Evolutionary conservation across 805 yeast species (phyloP).

Genomic region (Saturnispora gosingensis): DNA sequence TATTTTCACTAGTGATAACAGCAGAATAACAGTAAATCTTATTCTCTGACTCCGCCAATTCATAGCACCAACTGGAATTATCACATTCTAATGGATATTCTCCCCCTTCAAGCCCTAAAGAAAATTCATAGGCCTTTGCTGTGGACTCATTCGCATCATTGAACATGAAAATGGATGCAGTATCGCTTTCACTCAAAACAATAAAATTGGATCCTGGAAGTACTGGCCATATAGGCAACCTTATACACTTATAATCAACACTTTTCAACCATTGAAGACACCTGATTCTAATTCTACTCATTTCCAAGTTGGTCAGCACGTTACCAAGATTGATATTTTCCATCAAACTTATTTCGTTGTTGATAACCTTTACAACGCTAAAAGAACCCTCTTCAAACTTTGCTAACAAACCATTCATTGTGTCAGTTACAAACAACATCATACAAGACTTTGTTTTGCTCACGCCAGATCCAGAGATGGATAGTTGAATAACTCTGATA

Average conservation of each 20-base stretch:
- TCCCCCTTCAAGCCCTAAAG: conserved; percentile 3
- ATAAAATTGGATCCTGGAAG: conserved; percentile 9
- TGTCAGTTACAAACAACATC: conserved; percentile 11
- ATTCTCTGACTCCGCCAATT: background rate
- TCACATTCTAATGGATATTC: conserved; percentile 11
- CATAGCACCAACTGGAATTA: conserved; percentile 11
- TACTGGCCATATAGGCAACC: conserved; percentile 12
- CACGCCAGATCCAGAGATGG: conserved; percentile 13
- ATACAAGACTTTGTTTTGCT: conserved; percentile 7
- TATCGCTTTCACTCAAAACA: conserved; percentile 11
- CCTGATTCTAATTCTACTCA: conserved; percentile 11
- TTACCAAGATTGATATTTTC: conserved; percentile 4
- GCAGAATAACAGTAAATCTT: conserved; percentile 2
- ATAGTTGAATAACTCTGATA: conserved; percentile 4
- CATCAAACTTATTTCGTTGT: conserved; percentile 3
- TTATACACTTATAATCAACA: conserved; percentile 2
- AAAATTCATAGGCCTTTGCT: conserved; percentile 2
- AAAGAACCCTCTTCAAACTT: conserved; percentile 9
- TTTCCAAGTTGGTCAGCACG: conserved; percentile 4
- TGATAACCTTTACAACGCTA: conserved; percentile 4
- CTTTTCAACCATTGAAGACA: conserved; percentile 12
- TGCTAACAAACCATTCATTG: conserved; percentile 12
- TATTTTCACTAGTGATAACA: conserved; percentile 10
- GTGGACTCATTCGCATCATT: background rate
- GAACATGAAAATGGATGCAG: conserved; percentile 8